A percentile compares a stretch with the other conserved stretches of the same genome.
Conservation (phyloP, 352 stramenopile species). For the Thalassiosira mediterranea region DNA sequence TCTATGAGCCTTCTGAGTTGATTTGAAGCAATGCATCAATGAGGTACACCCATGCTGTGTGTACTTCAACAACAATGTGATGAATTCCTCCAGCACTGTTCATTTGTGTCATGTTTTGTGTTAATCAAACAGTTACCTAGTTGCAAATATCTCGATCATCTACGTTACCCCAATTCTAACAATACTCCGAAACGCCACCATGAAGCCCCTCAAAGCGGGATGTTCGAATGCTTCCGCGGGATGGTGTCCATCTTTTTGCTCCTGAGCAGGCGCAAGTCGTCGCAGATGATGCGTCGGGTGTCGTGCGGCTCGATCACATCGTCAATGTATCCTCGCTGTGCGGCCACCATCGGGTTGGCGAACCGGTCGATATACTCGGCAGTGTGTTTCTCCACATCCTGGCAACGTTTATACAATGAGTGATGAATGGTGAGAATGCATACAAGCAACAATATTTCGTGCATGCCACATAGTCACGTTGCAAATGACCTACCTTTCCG, state of each 20-base stretch:
- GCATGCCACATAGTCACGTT: not conserved
- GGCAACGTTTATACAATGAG: not conserved
- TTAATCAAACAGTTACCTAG: no score
- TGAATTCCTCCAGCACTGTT: no score
- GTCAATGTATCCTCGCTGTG: constrained; percentile 97
- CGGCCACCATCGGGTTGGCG: constrained; percentile 94
- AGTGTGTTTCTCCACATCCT: constrained; percentile 93
- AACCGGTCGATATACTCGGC: constrained; percentile 95
- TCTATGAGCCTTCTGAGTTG: no score
- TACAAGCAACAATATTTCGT: not conserved
- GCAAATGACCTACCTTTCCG: constrained; percentile 83
- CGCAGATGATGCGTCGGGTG: constrained; percentile 93
- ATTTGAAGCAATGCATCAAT: no score
- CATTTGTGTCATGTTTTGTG: no score
- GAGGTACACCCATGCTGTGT: no score
- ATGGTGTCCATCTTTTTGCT: constrained; percentile 93
- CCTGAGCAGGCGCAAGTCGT: constrained; percentile 93
- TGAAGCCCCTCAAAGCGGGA: constrained; percentile 86
- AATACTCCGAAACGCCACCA: not conserved
- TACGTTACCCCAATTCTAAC: no score
- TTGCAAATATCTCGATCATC: no score
- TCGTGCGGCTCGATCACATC: constrained; percentile 95
- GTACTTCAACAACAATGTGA: no score
- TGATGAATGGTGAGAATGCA: constrained; percentile 1
- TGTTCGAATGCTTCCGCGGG: constrained; percentile 97